phyloP scores from a whole-genome alignment of 2,329 filamentous ascomycete species.

The Apiospora phragmitis region DNA sequence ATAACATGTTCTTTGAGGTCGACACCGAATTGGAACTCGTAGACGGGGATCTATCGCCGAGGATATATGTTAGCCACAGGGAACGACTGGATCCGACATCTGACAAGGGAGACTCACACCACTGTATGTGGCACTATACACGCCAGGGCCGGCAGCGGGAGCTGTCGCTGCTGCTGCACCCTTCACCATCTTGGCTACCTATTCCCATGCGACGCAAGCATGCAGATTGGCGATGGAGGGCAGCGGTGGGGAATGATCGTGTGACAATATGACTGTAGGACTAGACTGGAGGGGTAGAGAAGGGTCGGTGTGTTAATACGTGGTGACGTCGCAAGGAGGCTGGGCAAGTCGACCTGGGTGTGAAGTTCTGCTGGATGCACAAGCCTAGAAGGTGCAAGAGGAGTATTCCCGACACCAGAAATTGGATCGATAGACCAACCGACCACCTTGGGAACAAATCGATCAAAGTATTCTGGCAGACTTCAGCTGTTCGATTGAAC shows the following conservation, averaged over 20 bases:
- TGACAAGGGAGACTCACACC: conserved; percentile 50
- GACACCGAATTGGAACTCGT: conserved; percentile 83
- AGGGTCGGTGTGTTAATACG: background rate
- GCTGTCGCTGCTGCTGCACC: conserved; percentile 22
- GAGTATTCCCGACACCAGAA: background rate
- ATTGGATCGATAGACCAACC: background rate
- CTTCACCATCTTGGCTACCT: conserved; percentile 46
- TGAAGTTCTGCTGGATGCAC: background rate
- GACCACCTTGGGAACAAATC: background rate
- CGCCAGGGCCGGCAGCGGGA: conserved; percentile 42
- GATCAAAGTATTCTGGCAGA: background rate
- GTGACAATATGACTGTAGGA: background rate
- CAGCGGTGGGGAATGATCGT: background rate
- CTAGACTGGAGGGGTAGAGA: background rate
- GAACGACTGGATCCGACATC: background rate
- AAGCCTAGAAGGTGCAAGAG: background rate
- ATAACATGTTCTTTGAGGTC: conserved; percentile 88
- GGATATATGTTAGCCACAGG: conserved; percentile 12
- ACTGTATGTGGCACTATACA: conserved; percentile 70
- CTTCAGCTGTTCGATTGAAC: background rate
- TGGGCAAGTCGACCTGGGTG: background rate
- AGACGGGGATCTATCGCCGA: conserved; percentile 76
- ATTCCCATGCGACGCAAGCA: background rate
- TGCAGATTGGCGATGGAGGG: background rate
- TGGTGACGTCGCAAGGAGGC: background rate